Evolutionary conservation across 257 asterid species (phyloP), one percentile per base, ranked within the genome.

Genomic region (Solanum raphanifolium): DNA sequence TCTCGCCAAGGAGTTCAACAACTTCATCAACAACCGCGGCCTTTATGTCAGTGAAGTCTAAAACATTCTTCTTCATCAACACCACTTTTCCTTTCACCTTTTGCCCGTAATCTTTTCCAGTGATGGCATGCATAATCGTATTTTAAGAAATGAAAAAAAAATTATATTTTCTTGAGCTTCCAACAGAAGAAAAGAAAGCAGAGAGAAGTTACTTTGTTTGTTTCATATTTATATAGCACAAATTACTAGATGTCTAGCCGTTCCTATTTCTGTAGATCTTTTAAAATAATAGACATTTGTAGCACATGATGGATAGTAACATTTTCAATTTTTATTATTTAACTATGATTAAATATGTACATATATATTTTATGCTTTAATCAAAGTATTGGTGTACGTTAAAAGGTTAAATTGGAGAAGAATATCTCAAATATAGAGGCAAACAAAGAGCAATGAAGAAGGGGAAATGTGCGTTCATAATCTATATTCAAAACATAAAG

Each of bases 21-120:
- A 88, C 72, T 11, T 86, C 83, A 86, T 86, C 89, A 39, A 88
- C 32, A 27, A 89, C 58, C 16, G 89, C 55, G 34, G 85, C 84
- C 32, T 35, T 15, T 18, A 86, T 23, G 84, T 71, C 84, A 52
- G 86, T 89, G 13, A 43, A 35, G 66, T 89, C 89, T 48, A 86
- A 34, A 21, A 81, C 87, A 82, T 89, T 86, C 87, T 81, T 86
- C 75, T 79, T 81, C 90, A 86, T 89, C 83, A 89, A 32, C 29
- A 89, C 39, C 23, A 86, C 82, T 3, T n/a, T 79, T 20, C 85
- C 90, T 25, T 34, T 86, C 16, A 89, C 87, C 71, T 86, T 86
- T 60, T n/a, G 55, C 5, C 65, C 41, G 36, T 87, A 12, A 23
- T 16, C 65, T 38, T 66, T 66, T 32, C 41, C 20, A 85, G 20